A percentile compares a stretch with the other conserved stretches of the same genome.
Conservation (phyloP, 176 grass and related monocot species). For the Carex parvula region DNA sequence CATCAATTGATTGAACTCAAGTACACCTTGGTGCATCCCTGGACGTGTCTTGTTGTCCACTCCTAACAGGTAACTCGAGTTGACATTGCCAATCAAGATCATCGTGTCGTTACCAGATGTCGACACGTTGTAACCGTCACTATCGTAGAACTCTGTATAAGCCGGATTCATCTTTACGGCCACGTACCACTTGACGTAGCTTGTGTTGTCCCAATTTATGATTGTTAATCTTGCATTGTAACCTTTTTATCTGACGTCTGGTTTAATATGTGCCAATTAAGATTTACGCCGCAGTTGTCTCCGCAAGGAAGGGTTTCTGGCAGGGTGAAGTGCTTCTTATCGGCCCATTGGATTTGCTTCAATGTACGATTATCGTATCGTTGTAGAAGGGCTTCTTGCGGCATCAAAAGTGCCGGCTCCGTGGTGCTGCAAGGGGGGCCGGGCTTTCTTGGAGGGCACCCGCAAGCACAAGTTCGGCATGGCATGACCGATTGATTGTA, state of each 20-base stretch:
- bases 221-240: slow-evolving; percentile 63
- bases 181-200: slow-evolving; percentile 53
- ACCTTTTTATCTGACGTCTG: slow-evolving; percentile 26
- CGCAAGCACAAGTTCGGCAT: slow-evolving; percentile 80
- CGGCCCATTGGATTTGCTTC: slow-evolving; percentile 31
- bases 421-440: slow-evolving; percentile 45
- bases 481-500: slow-evolving; percentile 78
- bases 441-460: slow-evolving; percentile 27
- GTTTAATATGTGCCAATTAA: slow-evolving; percentile 76
- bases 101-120: slow-evolving; percentile 43
- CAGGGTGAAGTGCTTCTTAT: slow-evolving; percentile 24
- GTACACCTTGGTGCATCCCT: slow-evolving; percentile 61
- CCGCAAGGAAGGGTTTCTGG: slow-evolving; percentile 55
- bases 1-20: slow-evolving; percentile 56
- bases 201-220: slow-evolving; percentile 58
- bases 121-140: slow-evolving; percentile 61
- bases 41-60: slow-evolving; percentile 46
- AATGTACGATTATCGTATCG: slow-evolving; percentile 42
- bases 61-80: slow-evolving; percentile 38
- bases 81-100: slow-evolving; percentile 48
- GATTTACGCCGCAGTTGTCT: slow-evolving; percentile 56
- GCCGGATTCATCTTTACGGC: slow-evolving; percentile 45
- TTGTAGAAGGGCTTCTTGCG: slow-evolving; percentile 54
- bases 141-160: slow-evolving; percentile 41
- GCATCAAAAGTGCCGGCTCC: slow-evolving; percentile 45